Conservation (phyloP, 371 early-diverging fungal species). For the Zancudomyces culisetae region DNA sequence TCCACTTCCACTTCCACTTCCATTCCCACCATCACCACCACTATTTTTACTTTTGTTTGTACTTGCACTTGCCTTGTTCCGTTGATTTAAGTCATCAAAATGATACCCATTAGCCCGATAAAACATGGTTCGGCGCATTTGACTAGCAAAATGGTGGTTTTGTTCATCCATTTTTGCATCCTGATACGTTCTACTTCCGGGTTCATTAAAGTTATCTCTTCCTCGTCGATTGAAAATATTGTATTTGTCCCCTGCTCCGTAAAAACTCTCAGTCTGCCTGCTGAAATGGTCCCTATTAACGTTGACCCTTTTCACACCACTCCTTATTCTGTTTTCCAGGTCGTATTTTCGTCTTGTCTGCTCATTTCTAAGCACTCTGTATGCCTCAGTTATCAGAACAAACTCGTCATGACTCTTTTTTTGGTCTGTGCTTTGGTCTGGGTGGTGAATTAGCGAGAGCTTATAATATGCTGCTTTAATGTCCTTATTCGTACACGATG, state of each 20-base stretch:
- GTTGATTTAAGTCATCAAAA: not conserved
- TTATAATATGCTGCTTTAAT: constrained; percentile 3
- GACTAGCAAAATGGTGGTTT: not conserved
- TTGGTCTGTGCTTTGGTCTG: not conserved
- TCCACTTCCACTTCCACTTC: too few species aligned
- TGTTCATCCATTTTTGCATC: not conserved
- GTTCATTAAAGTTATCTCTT: not conserved
- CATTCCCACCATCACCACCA: too few species aligned
- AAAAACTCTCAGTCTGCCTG: not conserved
- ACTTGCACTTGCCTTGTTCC: too few species aligned
- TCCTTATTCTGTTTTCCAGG: not conserved
- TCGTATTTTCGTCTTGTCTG: constrained; percentile 1
- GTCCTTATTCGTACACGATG: not conserved
- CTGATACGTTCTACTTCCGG: not conserved
- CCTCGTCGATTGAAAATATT: not conserved
- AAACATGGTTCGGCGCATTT: not conserved
- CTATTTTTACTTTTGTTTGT: too few species aligned
- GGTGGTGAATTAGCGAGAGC: constrained; percentile 1
- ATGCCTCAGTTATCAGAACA: constrained; percentile 2
- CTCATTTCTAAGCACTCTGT: constrained; percentile 1
- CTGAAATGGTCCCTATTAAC: not conserved
- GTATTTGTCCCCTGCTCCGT: not conserved
- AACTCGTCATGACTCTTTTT: constrained; percentile 1
- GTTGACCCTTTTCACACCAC: not conserved
- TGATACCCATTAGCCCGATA: not conserved